A percentile compares a stretch with the other conserved stretches of the same genome.
phyloP scores from a whole-genome alignment of 345 rosid species.

The Syzygium aqueum region DNA sequence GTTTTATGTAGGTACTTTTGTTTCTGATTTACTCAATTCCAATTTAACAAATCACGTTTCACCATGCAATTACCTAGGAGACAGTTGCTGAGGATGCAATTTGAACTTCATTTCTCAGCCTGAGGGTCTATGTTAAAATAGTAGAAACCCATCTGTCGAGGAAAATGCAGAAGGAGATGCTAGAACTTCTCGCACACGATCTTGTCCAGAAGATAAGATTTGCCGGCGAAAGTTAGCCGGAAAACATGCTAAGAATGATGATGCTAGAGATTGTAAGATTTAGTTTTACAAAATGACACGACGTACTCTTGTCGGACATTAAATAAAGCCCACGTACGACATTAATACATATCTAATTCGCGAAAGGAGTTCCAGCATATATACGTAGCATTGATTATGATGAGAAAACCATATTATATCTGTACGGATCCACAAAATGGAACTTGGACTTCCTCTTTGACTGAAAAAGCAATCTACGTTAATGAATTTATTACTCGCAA shows the following conservation, averaged over 20 bases:
- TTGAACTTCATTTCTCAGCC: neutral
- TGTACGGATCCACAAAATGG: too few species aligned
- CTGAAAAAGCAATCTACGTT: neutral
- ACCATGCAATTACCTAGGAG: neutral
- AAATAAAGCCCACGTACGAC: neutral
- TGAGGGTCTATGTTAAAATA: neutral
- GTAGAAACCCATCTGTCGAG: neutral
- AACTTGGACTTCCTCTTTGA: neutral
- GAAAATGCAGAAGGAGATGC: neutral
- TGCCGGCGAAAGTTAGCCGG: too few species aligned
- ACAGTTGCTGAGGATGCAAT: neutral
- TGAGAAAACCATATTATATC: too few species aligned
- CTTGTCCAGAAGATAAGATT: neutral
- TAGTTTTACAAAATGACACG: neutral
- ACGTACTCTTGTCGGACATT: neutral
- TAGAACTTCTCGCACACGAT: neutral
- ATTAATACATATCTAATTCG: neutral
- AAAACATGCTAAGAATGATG: neutral
- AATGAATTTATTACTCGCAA: neutral
- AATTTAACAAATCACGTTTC: neutral
- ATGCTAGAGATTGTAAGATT: neutral
- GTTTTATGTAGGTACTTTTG: neutral
- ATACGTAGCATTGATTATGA: neutral
- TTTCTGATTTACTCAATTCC: neutral
- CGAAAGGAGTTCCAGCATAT: neutral